Percentiles rank a stretch among this genome's conserved stretches.
phyloP scores from a whole-genome alignment of 805 yeast species.

The Tetrapisispora phaffii region DNA sequence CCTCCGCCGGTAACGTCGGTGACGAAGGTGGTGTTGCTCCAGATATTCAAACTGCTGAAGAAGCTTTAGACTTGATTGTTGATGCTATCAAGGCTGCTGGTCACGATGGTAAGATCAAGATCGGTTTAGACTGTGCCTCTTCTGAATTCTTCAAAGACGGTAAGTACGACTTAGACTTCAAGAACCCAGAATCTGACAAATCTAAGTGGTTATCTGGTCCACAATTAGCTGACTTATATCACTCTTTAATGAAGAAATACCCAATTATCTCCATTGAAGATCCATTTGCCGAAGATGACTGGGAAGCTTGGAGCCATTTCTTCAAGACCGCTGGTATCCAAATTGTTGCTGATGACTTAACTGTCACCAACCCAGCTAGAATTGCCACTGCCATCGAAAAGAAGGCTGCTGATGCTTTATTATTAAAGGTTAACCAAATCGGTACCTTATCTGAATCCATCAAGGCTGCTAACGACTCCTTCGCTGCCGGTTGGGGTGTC shows the following conservation, averaged over 20 bases:
- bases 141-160: conserved; percentile 97
- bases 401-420: conserved; percentile 90
- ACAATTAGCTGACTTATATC: conserved; percentile 80
- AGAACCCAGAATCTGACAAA: conserved; percentile 87
- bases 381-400: conserved; percentile 91
- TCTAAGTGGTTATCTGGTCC: conserved; percentile 86
- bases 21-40: conserved; percentile 99
- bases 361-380: conserved; percentile 95
- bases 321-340: conserved; percentile 66
- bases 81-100: conserved; percentile 90
- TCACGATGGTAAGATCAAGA: conserved; percentile 83
- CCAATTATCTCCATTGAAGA: conserved; percentile 98
- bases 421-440: conserved; percentile 97
- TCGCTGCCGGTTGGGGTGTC: conserved; percentile 97
- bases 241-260: conserved; percentile 70
- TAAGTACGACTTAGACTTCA: conserved; percentile 95
- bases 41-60: conserved; percentile 87
- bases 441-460: conserved; percentile 95
- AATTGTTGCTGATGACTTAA: conserved; percentile 96
- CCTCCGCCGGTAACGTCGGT: conserved; percentile 99
- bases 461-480: conserved; percentile 92
- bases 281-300: conserved; percentile 99
- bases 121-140: conserved; percentile 94
- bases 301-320: conserved; percentile 96
- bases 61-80: conserved; percentile 90